These are phyloP conservation scores for Metschnikowia hibisci DNA, from an alignment of 805 yeast genomes.

Conservation along the genomic window DNA sequence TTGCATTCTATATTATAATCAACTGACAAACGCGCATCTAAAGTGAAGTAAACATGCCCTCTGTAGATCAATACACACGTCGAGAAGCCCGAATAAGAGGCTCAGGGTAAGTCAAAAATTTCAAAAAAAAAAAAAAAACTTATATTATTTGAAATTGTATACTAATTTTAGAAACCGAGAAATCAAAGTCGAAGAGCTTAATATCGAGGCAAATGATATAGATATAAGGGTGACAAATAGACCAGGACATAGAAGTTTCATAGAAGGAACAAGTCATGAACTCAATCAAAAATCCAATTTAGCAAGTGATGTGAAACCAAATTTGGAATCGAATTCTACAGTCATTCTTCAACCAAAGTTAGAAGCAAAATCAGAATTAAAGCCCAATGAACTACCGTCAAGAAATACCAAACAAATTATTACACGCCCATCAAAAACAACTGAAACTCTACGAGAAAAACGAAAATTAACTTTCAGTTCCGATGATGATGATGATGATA, in stretches of 20 bases:
- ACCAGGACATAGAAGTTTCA: neutral
- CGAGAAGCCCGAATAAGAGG: conserved; percentile 37
- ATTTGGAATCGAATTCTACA: too few relatives aligned
- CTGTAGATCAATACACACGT: conserved; percentile 15
- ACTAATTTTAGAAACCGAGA: conserved; percentile 20
- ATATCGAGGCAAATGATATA: conserved; percentile 13
- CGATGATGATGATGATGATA: conserved; percentile 15
- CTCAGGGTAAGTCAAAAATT: conserved; percentile 35
- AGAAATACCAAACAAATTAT: neutral
- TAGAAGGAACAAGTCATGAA: neutral
- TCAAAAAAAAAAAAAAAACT: too few relatives aligned
- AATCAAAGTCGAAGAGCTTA: conserved; percentile 18
- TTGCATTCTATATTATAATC: neutral
- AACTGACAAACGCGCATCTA: conserved; percentile 1
- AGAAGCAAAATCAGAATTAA: neutral
- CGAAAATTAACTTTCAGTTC: conserved; percentile 13
- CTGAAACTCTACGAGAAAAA: conserved; percentile 6
- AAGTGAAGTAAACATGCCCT: conserved; percentile 5
- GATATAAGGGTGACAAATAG: neutral
- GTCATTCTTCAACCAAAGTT: too few relatives aligned
- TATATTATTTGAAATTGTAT: neutral
- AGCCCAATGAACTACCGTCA: neutral
- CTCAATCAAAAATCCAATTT: neutral
- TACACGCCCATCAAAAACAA: neutral
- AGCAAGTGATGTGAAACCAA: too few relatives aligned